Evolutionary conservation across 805 yeast species (phyloP).

Genomic region (Ogataea henricii): DNA sequence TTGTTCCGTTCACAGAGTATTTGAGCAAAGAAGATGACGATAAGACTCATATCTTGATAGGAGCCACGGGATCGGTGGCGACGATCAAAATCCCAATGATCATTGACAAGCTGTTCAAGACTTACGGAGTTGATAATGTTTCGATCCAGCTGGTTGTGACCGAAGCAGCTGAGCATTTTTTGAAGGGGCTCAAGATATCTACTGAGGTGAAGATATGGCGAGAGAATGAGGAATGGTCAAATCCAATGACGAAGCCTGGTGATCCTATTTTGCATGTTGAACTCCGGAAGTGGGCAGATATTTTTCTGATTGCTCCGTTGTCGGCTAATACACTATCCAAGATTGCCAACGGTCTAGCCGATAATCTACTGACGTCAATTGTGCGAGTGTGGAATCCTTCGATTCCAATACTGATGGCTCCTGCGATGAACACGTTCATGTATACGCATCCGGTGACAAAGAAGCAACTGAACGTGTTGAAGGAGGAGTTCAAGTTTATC

Average conservation of each 20-base stretch:
- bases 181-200: conserved; percentile 54
- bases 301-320: conserved; percentile 88
- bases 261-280: conserved; percentile 97
- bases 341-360: conserved; percentile 88
- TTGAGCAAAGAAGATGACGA: conserved; percentile 76
- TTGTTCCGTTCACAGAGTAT: conserved; percentile 74
- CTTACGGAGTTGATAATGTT: conserved; percentile 71
- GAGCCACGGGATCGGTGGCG: conserved; percentile 96
- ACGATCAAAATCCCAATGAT: conserved; percentile 90
- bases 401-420: conserved; percentile 86
- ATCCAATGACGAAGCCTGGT: conserved; percentile 63
- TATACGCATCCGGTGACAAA: conserved; percentile 88
- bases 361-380: conserved; percentile 85
- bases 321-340: conserved; percentile 92
- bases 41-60: conserved; percentile 83
- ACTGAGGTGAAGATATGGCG: conserved; percentile 85
- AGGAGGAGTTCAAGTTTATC: conserved; percentile 94
- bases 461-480: conserved; percentile 71
- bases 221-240: conserved; percentile 89
- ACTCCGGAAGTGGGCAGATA: conserved; percentile 95
- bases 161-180: conserved; percentile 80
- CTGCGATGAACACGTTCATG: conserved; percentile 93
- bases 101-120: conserved; percentile 80
- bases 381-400: conserved; percentile 95
- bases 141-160: conserved; percentile 87